These are phyloP conservation scores for Blastobotrys chiropterorum DNA, from an alignment of 805 yeast species.

Conservation along the genomic window DNA sequence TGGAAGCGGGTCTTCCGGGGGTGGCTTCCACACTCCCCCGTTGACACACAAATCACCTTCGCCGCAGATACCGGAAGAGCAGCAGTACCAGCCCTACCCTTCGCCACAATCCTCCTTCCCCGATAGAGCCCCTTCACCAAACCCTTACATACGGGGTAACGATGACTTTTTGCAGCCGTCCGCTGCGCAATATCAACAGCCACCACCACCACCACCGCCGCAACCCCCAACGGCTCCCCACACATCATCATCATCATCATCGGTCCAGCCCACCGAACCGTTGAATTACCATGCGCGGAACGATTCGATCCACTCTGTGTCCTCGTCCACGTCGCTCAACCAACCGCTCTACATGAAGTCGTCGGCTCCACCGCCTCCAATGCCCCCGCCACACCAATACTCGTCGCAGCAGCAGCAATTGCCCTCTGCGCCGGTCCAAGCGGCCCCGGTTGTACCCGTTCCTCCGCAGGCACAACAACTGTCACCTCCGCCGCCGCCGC, in stretches of 20 bases:
- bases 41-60: neutral
- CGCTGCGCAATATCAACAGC: neutral
- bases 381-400: neutral
- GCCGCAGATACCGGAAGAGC: neutral
- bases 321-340: neutral
- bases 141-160: neutral
- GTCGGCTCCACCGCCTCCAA: neutral
- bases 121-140: neutral
- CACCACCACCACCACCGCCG: conserved; percentile 1
- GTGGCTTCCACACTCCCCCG: conserved; percentile 1
- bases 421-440: neutral
- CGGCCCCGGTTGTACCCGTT: neutral
- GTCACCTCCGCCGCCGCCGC: conserved; percentile 4
- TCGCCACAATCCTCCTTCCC: conserved; percentile 2
- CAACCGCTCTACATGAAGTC: neutral
- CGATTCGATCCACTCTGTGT: neutral
- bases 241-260: neutral
- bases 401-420: neutral
- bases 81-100: no score
- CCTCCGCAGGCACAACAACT: conserved; percentile 1
- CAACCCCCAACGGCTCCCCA: neutral
- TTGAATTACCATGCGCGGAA: neutral
- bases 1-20: conserved; percentile 4
- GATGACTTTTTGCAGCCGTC: neutral
- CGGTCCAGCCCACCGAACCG: neutral